phyloP scores from a whole-genome alignment of 768 basidiomycete genomes.

The Lyophyllum atratum region DNA sequence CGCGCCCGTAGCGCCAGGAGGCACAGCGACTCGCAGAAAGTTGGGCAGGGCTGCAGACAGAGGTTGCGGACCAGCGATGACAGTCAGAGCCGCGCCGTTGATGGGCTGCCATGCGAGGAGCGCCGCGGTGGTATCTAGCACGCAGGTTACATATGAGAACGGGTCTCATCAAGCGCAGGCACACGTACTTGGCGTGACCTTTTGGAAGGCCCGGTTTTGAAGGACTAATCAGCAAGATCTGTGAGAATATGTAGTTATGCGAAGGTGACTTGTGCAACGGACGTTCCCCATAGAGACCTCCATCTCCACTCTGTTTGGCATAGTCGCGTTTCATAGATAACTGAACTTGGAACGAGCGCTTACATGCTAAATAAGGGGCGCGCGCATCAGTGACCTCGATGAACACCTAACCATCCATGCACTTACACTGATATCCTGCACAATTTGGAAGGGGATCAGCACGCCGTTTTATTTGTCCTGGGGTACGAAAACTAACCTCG shows the following conservation, averaged over 20 bases:
- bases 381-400: no score
- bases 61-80: constrained; percentile 26
- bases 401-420: neutral
- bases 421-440: constrained; percentile 64
- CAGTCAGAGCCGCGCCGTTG: no score
- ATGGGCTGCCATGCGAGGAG: no score
- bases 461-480: neutral
- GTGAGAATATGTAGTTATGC: no score
- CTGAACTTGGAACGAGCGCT: constrained; percentile 3
- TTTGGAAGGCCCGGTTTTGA: no score
- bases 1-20: constrained; percentile 36
- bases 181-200: no score
- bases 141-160: no score
- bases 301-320: constrained; percentile 57
- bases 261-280: no score
- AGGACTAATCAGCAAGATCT: no score
- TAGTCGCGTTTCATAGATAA: neutral
- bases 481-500: constrained; percentile 39
- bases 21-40: constrained; percentile 52
- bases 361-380: constrained; percentile 27
- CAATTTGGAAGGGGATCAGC: neutral
- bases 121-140: no score
- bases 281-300: constrained; percentile 70
- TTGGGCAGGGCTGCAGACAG: constrained; percentile 63
- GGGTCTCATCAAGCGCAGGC: no score